Evolutionary conservation across 2,329 filamentous ascomycete species (phyloP), one percentile per base, ranked within the genome.

Genomic region (Fulvia fulva): DNA sequence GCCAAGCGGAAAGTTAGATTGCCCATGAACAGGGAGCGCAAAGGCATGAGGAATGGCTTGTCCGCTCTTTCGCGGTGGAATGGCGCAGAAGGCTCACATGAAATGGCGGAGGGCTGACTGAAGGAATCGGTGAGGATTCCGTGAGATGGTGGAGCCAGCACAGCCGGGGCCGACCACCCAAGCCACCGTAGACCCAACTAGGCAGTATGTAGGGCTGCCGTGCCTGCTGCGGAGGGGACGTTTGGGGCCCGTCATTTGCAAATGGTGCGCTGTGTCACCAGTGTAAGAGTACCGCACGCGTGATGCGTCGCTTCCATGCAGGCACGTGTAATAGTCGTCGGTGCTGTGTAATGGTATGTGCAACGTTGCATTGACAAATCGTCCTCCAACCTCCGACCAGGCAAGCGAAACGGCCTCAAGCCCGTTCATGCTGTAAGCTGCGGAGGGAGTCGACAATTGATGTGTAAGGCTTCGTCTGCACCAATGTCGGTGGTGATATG

Each of bases 1-100:
- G 49, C 53, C 56, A 56, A 54, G 41, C 28, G 53, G 44, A 59
- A 46, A 47, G 45, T 47, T 59, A 61, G 59, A 61, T 61, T 61
- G 51, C 14, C 32, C 43, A 56, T 57, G 50, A 19, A 25, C 32
- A 43, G 37, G 28, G 37, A 16, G 30, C 16, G 37, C n/a, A 51
- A 49, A 50, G 21, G n/a, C 14, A 22, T 32, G 26, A 51, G 25
- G 52, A 45, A 28, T 26, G 21, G 46, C 28, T 23, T 32, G 19
- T 32, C 55, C 60, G 58, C 52, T 51, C 47, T 60, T 62, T 58
- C 28, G 51, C 52, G 21, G 54, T 50, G 52, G 43, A 34, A 28
- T 14, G 21, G 37, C 21, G 30, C 55, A 21, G 26, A 50, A n/a
- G 21, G 32, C 26, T 32, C 23, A 50, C 54, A 21, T 51, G 37